phyloP scores from a whole-genome alignment of 2,329 filamentous ascomycete genomes.

The Aspergillus hortae region DNA sequence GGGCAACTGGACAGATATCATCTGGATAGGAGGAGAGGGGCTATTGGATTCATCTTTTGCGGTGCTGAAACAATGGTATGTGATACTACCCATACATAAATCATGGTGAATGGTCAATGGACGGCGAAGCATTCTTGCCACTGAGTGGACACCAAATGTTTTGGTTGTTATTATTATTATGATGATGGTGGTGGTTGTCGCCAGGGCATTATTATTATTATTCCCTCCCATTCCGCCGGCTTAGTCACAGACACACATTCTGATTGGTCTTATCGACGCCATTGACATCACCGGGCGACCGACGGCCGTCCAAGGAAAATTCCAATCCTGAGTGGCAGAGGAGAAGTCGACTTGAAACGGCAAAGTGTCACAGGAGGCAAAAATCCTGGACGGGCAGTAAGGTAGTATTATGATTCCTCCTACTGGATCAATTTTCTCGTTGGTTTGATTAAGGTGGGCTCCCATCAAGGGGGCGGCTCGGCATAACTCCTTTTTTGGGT shows the following conservation, averaged over 20 bases:
- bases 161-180: background rate
- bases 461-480: background rate
- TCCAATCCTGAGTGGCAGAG: background rate
- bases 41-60: background rate
- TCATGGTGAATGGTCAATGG: background rate
- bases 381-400: background rate
- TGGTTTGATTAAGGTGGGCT: background rate
- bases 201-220: background rate
- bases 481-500: background rate
- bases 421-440: background rate
- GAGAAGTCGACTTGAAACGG: conserved; percentile 14
- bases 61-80: conserved; percentile 9
- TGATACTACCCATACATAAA: conserved; percentile 2
- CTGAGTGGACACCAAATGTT: background rate
- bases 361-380: conserved; percentile 7
- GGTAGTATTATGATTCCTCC: background rate
- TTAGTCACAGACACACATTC: background rate
- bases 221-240: background rate
- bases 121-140: background rate
- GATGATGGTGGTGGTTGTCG: background rate
- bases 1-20: background rate
- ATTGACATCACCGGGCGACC: background rate
- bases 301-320: background rate
- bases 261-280: background rate
- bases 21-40: background rate